Conservation (phyloP, 2,329 filamentous ascomycete species). For the Coniochaeta sp. region DNA sequence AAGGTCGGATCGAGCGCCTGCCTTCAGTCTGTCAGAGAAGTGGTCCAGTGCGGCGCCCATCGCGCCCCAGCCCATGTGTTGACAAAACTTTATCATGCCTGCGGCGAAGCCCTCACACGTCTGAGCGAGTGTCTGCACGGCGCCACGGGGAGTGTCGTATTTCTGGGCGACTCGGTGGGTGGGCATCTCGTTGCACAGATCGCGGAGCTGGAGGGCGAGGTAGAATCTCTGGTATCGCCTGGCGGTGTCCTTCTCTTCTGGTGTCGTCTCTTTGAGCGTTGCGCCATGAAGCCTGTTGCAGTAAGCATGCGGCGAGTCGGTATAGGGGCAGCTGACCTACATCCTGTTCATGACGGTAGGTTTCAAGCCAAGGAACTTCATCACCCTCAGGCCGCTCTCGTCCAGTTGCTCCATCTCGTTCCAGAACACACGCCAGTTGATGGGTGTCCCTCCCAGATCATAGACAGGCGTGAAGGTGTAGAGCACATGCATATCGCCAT, state of each 20-base stretch:
- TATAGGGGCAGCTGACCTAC: slow-evolving; percentile 30
- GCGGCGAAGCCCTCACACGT: slow-evolving; percentile 73
- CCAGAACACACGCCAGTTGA: slow-evolving; percentile 69
- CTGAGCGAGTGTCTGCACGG: slow-evolving; percentile 65
- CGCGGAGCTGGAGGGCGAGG: slow-evolving; percentile 68
- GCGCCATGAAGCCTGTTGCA: slow-evolving; percentile 56
- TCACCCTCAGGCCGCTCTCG: slow-evolving; percentile 62
- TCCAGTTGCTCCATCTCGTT: slow-evolving; percentile 64
- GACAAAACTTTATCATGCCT: slow-evolving; percentile 73
- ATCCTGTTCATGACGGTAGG: slow-evolving; percentile 60
- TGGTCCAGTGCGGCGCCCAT: slow-evolving; percentile 68
- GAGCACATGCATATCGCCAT: slow-evolving; percentile 72
- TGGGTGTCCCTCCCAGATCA: slow-evolving; percentile 35
- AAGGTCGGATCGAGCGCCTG: slow-evolving; percentile 64
- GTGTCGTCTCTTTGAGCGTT: slow-evolving; percentile 53
- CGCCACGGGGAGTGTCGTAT: slow-evolving; percentile 63
- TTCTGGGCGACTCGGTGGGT: slow-evolving; percentile 63
- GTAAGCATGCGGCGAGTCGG: background rate
- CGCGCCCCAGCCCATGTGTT: slow-evolving; percentile 68
- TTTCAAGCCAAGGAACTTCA: slow-evolving; percentile 62
- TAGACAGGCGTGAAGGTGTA: slow-evolving; percentile 73
- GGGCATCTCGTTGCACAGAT: slow-evolving; percentile 70
- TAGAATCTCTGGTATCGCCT: slow-evolving; percentile 68
- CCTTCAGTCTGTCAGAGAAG: slow-evolving; percentile 66
- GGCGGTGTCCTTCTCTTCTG: slow-evolving; percentile 51